Evolutionary conservation across 805 yeast species (phyloP).

Genomic region (Barnettozyma vustinii): DNA sequence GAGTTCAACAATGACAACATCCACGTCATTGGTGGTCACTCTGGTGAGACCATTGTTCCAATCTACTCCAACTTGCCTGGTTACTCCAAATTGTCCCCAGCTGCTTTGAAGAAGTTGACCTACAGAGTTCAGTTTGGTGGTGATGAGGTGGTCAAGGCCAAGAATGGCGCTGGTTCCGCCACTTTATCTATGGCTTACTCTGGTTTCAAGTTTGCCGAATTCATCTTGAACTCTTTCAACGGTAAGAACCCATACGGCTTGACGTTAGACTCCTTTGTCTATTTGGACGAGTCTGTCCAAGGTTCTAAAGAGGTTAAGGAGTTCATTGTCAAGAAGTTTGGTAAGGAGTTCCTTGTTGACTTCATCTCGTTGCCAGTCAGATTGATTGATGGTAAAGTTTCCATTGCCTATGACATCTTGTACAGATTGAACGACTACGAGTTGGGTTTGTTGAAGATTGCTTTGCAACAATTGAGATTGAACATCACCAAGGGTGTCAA

Average conservation of each 20-base stretch:
- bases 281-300: conserved; percentile 35
- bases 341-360: conserved; percentile 19
- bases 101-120: conserved; percentile 41
- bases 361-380: conserved; percentile 63
- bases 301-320: conserved; percentile 21
- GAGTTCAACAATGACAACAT: conserved; percentile 40
- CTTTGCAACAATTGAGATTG: conserved; percentile 47
- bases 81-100: conserved; percentile 16
- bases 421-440: conserved; percentile 46
- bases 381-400: conserved; percentile 51
- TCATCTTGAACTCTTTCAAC: conserved; percentile 6
- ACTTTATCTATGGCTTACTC: conserved; percentile 96
- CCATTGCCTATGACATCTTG: conserved; percentile 50
- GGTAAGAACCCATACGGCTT: conserved; percentile 19
- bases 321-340: conserved; percentile 17
- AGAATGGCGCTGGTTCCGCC: conserved; percentile 92
- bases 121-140: conserved; percentile 95
- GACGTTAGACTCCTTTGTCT: conserved; percentile 46
- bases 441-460: conserved; percentile 48
- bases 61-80: conserved; percentile 32
- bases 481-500: conserved; percentile 56
- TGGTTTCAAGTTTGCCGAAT: conserved; percentile 72
- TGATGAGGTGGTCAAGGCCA: conserved; percentile 94
- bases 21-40: conserved; percentile 88
- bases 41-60: conserved; percentile 93